A percentile compares a stretch with the other conserved stretches of the same genome.
Conservation (phyloP, 2,329 filamentous ascomycete genomes). For the Ceratocystis harringtonii region DNA sequence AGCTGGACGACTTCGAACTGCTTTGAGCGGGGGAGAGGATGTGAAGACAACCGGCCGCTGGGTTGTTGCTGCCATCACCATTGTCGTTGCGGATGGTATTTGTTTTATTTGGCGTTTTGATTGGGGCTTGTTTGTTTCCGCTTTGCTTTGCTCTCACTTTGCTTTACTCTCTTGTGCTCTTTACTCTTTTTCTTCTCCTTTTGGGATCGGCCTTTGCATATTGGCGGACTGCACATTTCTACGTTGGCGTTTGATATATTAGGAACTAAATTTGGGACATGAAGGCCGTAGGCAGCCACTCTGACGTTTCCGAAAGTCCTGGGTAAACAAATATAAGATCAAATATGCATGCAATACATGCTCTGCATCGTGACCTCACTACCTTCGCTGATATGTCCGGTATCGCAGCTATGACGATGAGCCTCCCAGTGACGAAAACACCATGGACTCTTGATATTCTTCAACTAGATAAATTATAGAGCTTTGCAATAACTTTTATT, state of each 20-base stretch:
- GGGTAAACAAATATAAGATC: background rate
- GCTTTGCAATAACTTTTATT: background rate
- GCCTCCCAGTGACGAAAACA: too few species aligned
- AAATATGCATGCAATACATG: background rate
- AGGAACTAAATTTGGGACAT: background rate
- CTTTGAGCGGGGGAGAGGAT: conserved; percentile 35
- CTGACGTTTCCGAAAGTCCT: background rate
- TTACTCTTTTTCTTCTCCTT: background rate
- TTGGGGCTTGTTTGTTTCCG: background rate
- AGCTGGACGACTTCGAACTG: conserved; percentile 90
- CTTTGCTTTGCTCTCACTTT: background rate
- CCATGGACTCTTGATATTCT: too few species aligned
- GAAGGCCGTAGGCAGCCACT: background rate
- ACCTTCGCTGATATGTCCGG: background rate
- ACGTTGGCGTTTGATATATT: conserved; percentile 9
- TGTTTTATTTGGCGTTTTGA: background rate
- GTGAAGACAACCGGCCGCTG: background rate
- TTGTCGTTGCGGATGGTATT: background rate
- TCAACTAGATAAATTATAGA: too few species aligned
- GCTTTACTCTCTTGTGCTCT: background rate
- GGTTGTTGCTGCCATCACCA: background rate
- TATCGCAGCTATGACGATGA: background rate
- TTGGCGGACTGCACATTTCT: background rate
- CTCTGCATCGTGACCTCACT: background rate
- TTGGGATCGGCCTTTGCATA: conserved; percentile 2